phyloP scores from a whole-genome alignment of 2,329 filamentous ascomycete species.

The Pyrenophora tritici-repentis region DNA sequence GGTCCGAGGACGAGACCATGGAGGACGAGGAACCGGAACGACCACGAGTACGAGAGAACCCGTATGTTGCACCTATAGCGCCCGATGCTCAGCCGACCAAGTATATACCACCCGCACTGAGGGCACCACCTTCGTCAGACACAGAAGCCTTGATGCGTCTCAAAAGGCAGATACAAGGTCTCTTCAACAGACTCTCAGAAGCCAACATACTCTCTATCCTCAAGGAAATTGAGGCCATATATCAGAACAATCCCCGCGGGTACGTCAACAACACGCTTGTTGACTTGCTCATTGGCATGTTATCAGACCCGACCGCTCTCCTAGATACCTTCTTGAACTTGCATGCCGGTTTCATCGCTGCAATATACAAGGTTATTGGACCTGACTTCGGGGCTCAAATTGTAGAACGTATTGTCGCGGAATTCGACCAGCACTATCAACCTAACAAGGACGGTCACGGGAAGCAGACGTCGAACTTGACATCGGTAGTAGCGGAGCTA shows the following conservation, averaged over 20 bases:
- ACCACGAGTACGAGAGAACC: constrained; percentile 72
- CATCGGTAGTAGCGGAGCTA: constrained; percentile 81
- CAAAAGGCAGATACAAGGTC: constrained; percentile 80
- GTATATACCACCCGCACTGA: constrained; percentile 87
- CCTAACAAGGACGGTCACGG: constrained; percentile 44
- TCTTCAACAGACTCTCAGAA: constrained; percentile 91
- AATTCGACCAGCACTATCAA: constrained; percentile 71
- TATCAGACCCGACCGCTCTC: constrained; percentile 77
- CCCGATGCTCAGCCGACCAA: constrained; percentile 59
- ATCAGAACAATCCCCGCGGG: constrained; percentile 82
- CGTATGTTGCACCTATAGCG: constrained; percentile 75
- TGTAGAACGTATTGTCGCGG: constrained; percentile 75
- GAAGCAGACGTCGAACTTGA: constrained; percentile 73
- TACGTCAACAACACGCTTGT: constrained; percentile 82
- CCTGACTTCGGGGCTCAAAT: constrained; percentile 89
- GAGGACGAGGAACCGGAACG: constrained; percentile 42
- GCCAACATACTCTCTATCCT: constrained; percentile 86
- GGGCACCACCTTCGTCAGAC: constrained; percentile 66
- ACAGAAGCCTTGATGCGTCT: constrained; percentile 71
- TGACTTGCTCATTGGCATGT: constrained; percentile 75
- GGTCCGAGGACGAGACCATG: constrained; percentile 32
- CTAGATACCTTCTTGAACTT: constrained; percentile 90
- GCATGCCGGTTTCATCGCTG: constrained; percentile 85
- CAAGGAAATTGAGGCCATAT: constrained; percentile 79
- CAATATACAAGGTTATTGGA: constrained; percentile 84